These are phyloP conservation scores for Tetradesmus obliquus DNA, from an alignment of 139 green algal species.

Conservation along the genomic window DNA sequence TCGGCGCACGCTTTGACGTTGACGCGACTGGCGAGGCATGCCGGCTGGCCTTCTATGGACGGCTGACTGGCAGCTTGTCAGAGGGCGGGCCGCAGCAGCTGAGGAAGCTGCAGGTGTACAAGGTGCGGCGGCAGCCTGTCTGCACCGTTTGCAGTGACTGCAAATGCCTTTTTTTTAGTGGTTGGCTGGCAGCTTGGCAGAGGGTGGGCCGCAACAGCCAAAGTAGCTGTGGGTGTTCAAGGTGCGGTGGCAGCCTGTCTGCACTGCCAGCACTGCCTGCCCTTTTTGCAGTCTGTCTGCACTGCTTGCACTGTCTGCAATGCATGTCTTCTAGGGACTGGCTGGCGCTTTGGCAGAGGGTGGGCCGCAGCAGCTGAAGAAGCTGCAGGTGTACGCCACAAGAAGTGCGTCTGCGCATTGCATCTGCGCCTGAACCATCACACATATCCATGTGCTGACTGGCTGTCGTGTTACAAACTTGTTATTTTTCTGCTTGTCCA, in stretches of 20 bases:
- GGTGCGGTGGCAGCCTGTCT: not conserved
- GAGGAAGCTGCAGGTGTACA: slow-evolving; percentile 78
- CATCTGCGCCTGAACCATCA: no score
- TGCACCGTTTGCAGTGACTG: not conserved
- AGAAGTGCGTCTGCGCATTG: not conserved
- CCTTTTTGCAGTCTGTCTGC: not conserved
- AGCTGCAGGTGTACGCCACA: slow-evolving; percentile 71
- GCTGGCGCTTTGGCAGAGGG: slow-evolving; percentile 55
- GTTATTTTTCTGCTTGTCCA: not conserved
- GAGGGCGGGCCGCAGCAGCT: slow-evolving; percentile 53
- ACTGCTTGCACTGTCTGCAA: not conserved
- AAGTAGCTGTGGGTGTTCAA: slow-evolving; percentile 69
- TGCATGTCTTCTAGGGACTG: slow-evolving; percentile 87
- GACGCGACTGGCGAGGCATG: slow-evolving; percentile 80
- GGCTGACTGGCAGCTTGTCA: slow-evolving; percentile 67
- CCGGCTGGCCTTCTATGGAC: slow-evolving; percentile 92
- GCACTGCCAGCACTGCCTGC: not conserved
- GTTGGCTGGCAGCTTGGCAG: slow-evolving; percentile 66
- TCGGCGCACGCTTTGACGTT: slow-evolving; percentile 90
- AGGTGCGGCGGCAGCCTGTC: slow-evolving; percentile 44
- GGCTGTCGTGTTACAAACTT: no score
- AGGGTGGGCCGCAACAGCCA: slow-evolving; percentile 52
- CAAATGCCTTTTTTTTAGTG: slow-evolving; percentile 82
- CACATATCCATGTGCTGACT: no score
- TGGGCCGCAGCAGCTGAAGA: slow-evolving; percentile 55